A percentile compares a stretch with the other conserved stretches of the same genome.
Conservation (phyloP, 257 asterid species). For the Coffea canephora region DNA sequence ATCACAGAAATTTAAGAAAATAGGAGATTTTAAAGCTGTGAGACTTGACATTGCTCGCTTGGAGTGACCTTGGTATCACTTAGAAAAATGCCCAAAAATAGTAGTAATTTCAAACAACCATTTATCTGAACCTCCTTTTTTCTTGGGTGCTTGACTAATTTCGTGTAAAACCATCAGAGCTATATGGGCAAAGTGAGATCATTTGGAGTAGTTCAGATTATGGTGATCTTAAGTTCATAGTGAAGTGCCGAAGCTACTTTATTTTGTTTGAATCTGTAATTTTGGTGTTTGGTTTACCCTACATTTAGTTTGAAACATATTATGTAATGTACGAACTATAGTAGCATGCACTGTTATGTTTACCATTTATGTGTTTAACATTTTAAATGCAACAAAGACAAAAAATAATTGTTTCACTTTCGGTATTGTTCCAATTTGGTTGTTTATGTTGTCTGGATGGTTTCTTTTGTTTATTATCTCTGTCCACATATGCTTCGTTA, state of each 20-base stretch:
- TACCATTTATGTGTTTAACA: background rate
- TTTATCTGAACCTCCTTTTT: background rate
- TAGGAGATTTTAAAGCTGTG: background rate
- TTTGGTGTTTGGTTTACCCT: background rate
- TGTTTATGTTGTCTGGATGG: constrained; percentile 1
- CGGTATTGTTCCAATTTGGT: background rate
- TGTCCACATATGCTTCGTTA: background rate
- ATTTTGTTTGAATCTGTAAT: background rate
- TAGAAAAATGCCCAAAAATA: background rate
- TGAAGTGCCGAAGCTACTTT: background rate
- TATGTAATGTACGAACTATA: background rate
- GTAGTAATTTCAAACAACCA: background rate
- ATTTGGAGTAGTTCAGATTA: background rate
- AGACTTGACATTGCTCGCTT: background rate
- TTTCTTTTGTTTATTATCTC: background rate
- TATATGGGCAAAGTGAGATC: background rate
- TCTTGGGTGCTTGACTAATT: background rate
- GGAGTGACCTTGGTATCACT: background rate
- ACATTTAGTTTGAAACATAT: background rate
- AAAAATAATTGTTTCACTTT: background rate
- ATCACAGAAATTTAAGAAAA: background rate
- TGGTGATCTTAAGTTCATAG: background rate
- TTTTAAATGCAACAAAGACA: background rate
- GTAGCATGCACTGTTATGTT: background rate
- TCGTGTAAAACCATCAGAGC: background rate